Evolutionary conservation across 2,329 filamentous ascomycete species (phyloP), one percentile per base, ranked within the genome.

Genomic region (Colletotrichum chrysophilum): DNA sequence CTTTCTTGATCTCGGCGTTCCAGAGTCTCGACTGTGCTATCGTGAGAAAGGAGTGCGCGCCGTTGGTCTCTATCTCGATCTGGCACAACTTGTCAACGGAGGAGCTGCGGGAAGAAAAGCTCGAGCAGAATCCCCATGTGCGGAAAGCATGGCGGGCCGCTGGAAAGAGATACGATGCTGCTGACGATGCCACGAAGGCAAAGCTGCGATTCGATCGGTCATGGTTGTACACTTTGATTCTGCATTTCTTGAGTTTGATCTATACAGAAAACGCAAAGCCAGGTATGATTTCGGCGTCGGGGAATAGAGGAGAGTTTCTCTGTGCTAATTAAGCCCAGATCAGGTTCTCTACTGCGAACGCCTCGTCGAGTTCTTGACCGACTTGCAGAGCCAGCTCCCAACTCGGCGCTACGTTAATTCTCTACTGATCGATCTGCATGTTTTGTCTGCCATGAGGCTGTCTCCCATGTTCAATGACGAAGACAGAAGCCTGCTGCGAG

Each of bases 1-100:
- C 92, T 28, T 98, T 98, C 84, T 89, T 98, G 77, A 97, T 98
- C 66, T 92, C 93, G 78, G 95, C 96, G 43, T 99, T 98, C 82
- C 96, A 98, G 84, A 98, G 96, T 62, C 89, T 99, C 36, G 97
- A 99, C 83, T 96, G 93, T 82, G 91, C 91, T 48, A 91, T 98
- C 71, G 94, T 99, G 66, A 93, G 97, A 77, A 98, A 98, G 84
- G 97, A 99, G 87, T 98, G 97, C 84, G 97, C 96, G 8, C 95
- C 97, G 3, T 88, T 99, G 67, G 96, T 99, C 24, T 97, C 96
- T 14, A 98, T 99, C 80, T 94, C 95, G 1, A 95, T 97, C 80
- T 99, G 97, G 97, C 95, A 98, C 81, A 97, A 98, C 82, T 87
- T 99, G 48, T 94, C 95, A 34, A 94, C 91, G 72, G 95, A 97